Percentiles rank a stretch among this genome's conserved stretches.
Conservation (phyloP, 352 stramenopile genomes). For the Pythium rishiriense region DNA sequence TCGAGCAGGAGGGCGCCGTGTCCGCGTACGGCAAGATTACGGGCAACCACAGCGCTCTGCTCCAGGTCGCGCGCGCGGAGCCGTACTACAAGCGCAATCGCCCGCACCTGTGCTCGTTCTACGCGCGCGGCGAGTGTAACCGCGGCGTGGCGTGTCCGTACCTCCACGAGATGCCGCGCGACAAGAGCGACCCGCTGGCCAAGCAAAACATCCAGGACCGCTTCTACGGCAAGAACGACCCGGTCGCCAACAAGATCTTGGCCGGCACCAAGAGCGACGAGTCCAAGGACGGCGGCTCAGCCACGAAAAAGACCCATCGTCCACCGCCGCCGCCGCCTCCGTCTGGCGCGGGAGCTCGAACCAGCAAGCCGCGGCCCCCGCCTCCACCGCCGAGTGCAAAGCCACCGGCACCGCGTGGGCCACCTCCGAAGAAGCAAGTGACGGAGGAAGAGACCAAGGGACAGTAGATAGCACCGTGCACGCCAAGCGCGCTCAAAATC, state of each 20-base stretch:
- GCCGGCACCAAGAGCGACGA: slow-evolving; percentile 23
- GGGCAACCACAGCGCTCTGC: slow-evolving; percentile 71
- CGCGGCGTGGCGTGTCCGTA: slow-evolving; percentile 93
- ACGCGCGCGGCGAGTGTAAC: slow-evolving; percentile 93
- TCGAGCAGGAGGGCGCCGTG: slow-evolving; percentile 90
- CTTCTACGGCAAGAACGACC: slow-evolving; percentile 94
- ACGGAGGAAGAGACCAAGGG: slow-evolving; percentile 37
- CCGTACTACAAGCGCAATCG: slow-evolving; percentile 93
- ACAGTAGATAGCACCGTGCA: slow-evolving; percentile 9
- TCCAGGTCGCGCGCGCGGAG: slow-evolving; percentile 83
- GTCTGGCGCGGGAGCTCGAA: slow-evolving; percentile 10
- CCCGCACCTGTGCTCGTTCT: slow-evolving; percentile 95
- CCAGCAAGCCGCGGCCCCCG: slow-evolving; percentile 55
- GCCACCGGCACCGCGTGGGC: slow-evolving; percentile 59
- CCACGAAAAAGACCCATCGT: slow-evolving; percentile 29
- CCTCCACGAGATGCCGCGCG: slow-evolving; percentile 93
- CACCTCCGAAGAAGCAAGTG: slow-evolving; percentile 37
- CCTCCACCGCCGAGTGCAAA: slow-evolving; percentile 56
- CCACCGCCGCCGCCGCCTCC: slow-evolving; percentile 35
- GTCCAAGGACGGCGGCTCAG: slow-evolving; percentile 25
- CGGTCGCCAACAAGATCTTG: slow-evolving; percentile 91
- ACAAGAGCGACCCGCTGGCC: slow-evolving; percentile 91
- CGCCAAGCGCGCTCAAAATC: neutral
- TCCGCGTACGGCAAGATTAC: slow-evolving; percentile 84
- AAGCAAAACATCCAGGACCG: slow-evolving; percentile 96